Percentiles rank a stretch among this genome's conserved stretches.
phyloP scores from a whole-genome alignment of 2,329 filamentous ascomycete genomes.

The Biscogniauxia mediterranea region DNA sequence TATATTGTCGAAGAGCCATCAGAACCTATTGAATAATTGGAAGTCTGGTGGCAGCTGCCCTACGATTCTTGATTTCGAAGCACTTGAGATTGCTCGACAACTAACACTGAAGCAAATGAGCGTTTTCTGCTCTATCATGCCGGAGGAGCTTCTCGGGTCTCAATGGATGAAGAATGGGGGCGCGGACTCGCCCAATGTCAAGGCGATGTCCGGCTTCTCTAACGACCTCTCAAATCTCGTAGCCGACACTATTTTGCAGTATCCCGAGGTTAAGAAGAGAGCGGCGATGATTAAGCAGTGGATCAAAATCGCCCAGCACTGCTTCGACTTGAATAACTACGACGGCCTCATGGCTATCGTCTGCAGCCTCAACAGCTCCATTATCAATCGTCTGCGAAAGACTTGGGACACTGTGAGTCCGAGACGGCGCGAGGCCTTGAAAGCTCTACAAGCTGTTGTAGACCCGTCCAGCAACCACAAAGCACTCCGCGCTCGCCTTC shows the following conservation, averaged over 20 bases:
- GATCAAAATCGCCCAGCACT: constrained; percentile 90
- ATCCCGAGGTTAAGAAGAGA: constrained; percentile 89
- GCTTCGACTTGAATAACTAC: constrained; percentile 89
- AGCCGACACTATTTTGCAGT: constrained; percentile 83
- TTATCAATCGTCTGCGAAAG: constrained; percentile 80
- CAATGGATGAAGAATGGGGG: constrained; percentile 92
- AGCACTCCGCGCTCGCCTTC: constrained; percentile 75
- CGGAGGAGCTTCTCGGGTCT: constrained; percentile 85
- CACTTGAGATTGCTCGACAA: constrained; percentile 86
- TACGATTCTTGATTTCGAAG: constrained; percentile 85
- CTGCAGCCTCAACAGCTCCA: constrained; percentile 88
- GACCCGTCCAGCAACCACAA: constrained; percentile 91
- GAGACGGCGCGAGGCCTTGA: constrained; percentile 79
- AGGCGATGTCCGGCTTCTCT: constrained; percentile 88
- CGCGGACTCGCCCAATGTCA: constrained; percentile 80
- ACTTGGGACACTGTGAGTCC: constrained; percentile 89
- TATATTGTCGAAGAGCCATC: constrained; percentile 72
- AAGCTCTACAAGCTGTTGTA: constrained; percentile 77
- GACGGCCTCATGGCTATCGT: constrained; percentile 97
- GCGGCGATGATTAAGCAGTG: constrained; percentile 92
- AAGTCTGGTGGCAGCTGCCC: constrained; percentile 68
- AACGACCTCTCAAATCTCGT: constrained; percentile 92
- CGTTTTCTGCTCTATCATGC: constrained; percentile 87
- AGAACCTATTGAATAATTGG: constrained; percentile 69
- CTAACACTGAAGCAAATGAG: constrained; percentile 88